Evolutionary conservation across 2,329 filamentous ascomycete genomes (phyloP).

Genomic region (Thelonectria olida): DNA sequence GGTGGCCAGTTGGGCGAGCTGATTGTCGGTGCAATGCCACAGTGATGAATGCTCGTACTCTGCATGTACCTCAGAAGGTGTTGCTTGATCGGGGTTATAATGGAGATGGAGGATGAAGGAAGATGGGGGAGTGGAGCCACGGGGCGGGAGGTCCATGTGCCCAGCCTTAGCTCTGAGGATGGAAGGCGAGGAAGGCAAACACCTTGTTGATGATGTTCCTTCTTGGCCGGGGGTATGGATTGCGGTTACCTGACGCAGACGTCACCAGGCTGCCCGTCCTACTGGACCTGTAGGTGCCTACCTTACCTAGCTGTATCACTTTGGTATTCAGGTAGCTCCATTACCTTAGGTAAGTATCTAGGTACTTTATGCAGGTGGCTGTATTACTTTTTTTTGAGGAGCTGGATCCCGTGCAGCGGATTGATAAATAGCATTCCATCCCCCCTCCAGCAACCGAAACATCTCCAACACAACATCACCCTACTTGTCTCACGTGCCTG

Average conservation of each 20-base stretch:
- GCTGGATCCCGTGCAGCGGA: neutral
- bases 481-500: neutral
- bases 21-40: neutral
- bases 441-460: constrained; percentile 2
- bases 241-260: too few species aligned
- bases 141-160: neutral
- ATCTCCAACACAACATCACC: neutral
- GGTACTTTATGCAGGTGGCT: too few species aligned
- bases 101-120: neutral
- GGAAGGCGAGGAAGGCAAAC: too few species aligned
- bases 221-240: too few species aligned
- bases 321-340: too few species aligned
- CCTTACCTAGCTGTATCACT: too few species aligned
- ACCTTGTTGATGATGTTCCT: too few species aligned
- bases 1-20: neutral
- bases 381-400: too few species aligned
- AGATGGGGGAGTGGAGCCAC: neutral
- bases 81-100: too few species aligned
- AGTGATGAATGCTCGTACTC: neutral
- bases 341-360: too few species aligned
- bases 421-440: constrained; percentile 21
- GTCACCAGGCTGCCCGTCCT: too few species aligned
- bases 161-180: neutral
- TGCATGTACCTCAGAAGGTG: neutral
- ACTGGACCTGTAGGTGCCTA: too few species aligned